A percentile compares a stretch with the other conserved stretches of the same genome.
These are phyloP conservation scores for Lasiosphaeria miniovina DNA, from an alignment of 495 filamentous ascomycete genomes.

Conservation along the genomic window DNA sequence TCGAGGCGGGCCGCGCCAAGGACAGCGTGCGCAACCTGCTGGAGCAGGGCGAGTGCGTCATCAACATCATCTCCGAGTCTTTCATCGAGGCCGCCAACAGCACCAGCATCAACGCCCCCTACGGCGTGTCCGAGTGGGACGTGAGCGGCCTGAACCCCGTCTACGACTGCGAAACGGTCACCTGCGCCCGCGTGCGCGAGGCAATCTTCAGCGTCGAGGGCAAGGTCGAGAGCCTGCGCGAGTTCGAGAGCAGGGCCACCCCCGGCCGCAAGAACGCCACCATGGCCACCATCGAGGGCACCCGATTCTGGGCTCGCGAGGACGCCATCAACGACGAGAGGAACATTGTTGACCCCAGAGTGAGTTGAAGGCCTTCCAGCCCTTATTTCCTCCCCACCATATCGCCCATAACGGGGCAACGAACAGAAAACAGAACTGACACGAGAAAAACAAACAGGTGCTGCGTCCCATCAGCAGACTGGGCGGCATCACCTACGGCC, in stretches of 20 bases:
- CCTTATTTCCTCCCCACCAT: slow-evolving; percentile 2
- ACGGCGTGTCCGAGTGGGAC: slow-evolving; percentile 78
- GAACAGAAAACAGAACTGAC: not conserved
- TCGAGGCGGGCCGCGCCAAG: slow-evolving; percentile 54
- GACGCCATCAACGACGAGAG: slow-evolving; percentile 79
- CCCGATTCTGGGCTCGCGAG: slow-evolving; percentile 83
- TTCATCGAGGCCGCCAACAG: slow-evolving; percentile 87
- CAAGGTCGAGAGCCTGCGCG: slow-evolving; percentile 65
- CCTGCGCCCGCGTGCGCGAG: slow-evolving; percentile 72
- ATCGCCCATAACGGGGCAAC: slow-evolving; percentile 9
- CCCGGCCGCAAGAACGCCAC: slow-evolving; percentile 72
- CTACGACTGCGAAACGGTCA: slow-evolving; percentile 59
- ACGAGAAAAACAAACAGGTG: slow-evolving; percentile 32
- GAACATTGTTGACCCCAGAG: slow-evolving; percentile 65
- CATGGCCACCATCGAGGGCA: slow-evolving; percentile 78
- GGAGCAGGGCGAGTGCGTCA: slow-evolving; percentile 69
- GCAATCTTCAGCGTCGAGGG: slow-evolving; percentile 79
- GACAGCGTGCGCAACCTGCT: slow-evolving; percentile 74
- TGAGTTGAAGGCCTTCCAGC: slow-evolving; percentile 13
- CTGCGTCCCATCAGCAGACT: slow-evolving; percentile 74
- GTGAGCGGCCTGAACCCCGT: slow-evolving; percentile 72
- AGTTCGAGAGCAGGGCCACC: slow-evolving; percentile 66
- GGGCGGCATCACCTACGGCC: slow-evolving; percentile 80
- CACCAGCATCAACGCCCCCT: slow-evolving; percentile 71
- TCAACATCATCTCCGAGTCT: slow-evolving; percentile 84